Conservation (phyloP, 2,329 filamentous ascomycete species). For the Sporothrix variecibatus region DNA sequence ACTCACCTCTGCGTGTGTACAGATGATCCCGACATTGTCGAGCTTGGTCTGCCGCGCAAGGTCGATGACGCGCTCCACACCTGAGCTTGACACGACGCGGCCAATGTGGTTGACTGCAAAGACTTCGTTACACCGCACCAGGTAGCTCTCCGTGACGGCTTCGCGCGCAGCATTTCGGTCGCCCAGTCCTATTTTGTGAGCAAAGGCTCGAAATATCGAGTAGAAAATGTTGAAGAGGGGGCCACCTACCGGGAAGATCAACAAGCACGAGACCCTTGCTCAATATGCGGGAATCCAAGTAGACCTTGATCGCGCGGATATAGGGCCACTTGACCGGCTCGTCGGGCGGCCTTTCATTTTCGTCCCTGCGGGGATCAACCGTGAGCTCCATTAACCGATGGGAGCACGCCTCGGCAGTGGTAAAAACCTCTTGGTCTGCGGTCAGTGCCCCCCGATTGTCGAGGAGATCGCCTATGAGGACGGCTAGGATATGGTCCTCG, state of each 20-base stretch:
- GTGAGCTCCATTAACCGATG: not conserved
- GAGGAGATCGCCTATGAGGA: not conserved
- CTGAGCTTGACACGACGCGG: not conserved
- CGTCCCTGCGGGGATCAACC: not conserved
- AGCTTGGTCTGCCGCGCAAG: not conserved
- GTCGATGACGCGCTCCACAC: not conserved
- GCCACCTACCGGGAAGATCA: conserved; percentile 1
- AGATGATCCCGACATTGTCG: not conserved
- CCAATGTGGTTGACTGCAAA: not conserved
- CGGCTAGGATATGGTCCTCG: not conserved
- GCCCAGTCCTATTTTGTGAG: conserved; percentile 4
- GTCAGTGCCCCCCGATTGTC: not conserved
- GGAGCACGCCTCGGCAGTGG: not conserved
- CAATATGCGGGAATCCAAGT: not conserved
- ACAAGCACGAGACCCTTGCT: conserved; percentile 10
- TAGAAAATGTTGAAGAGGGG: not conserved
- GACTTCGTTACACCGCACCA: conserved; percentile 4
- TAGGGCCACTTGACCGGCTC: conserved; percentile 9
- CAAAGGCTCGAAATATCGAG: not conserved
- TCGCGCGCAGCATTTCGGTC: conserved; percentile 9
- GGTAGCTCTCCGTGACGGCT: not conserved
- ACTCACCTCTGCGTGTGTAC: not conserved
- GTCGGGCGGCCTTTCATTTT: not conserved
- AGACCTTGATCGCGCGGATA: conserved; percentile 11
- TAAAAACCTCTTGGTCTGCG: not conserved